A percentile compares a stretch with the other conserved stretches of the same genome.
Evolutionary conservation across 129 eudicot species (phyloP).

Genomic region (Centrapalus pauciflorus): DNA sequence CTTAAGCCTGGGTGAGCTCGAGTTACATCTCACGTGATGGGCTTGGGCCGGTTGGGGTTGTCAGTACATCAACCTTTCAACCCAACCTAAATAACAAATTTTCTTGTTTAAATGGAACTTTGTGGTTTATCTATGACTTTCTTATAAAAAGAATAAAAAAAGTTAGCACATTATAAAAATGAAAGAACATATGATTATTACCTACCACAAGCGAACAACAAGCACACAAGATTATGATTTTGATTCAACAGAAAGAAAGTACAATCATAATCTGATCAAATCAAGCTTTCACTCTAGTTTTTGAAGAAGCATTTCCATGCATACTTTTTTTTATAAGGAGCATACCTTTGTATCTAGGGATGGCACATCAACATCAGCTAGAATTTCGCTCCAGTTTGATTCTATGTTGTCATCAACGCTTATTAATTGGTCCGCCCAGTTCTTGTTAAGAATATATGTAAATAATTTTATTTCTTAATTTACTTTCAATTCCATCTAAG

Average conservation of each 20-base stretch:
- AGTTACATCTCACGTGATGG: too few species aligned
- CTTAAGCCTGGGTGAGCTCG: too few species aligned
- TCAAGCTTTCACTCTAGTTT: background rate
- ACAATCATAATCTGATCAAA: background rate
- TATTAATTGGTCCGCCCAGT: conserved; percentile 64
- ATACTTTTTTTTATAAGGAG: background rate
- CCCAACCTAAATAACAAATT: too few species aligned
- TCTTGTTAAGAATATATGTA: too few species aligned
- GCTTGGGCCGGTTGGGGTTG: too few species aligned
- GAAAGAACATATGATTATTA: background rate
- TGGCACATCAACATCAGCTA: conserved; percentile 60
- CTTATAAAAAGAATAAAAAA: background rate
- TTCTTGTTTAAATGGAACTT: too few species aligned
- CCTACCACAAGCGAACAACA: background rate
- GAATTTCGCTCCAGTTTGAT: conserved; percentile 59
- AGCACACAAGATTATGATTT: background rate
- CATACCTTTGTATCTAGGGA: conserved; percentile 65
- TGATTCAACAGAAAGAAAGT: background rate
- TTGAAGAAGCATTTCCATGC: background rate
- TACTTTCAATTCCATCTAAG: too few species aligned
- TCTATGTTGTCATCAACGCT: conserved; percentile 49
- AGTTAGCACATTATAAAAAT: background rate
- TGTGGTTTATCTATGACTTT: background rate
- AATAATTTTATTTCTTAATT: too few species aligned
- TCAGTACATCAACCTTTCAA: too few species aligned